Evolutionary conservation across 495 filamentous ascomycete species (phyloP), one percentile per base, ranked within the genome.

Genomic region (Aspergillus kassunensis): DNA sequence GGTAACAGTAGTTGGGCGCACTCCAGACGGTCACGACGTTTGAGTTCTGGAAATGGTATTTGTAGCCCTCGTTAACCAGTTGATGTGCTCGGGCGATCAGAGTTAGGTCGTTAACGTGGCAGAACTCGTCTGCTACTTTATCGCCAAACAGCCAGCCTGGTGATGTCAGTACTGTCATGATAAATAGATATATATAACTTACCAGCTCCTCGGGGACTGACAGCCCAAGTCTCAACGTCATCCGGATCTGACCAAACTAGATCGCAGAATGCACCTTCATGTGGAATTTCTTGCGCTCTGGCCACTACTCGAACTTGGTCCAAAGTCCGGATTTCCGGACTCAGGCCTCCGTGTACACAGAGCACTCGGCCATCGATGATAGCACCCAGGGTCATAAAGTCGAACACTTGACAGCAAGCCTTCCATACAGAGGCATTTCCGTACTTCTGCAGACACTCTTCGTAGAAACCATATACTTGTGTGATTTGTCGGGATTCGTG

Each of bases 21-120:
- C 89, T 95, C 93, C 93, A 98, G 25, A 98, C 93, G 0, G 93
- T 98, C n/a, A 97, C 93, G 45, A 98, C 93, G 20, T 95, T 93
- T 63, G 95, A 92, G 63, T 96, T 86, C 44, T 82, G 71, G 70
- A 98, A 98, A 66, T 98, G 93, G 66, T 90, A 97, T 74, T 97
- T 98, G 78, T 95, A 98, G 30, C 93, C 93, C 67, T 98, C 93
- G 55, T 97, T 97, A 48, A 98, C 93, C 5, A 98, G 79, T 61
- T 98, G 93, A 73, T 98, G 93, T 1, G 93, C 93, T 45, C 93
- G 83, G 3, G 93, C 95, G 65, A 98, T 97, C 46, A 96, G 80
- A 48, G 85, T 86, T n/a, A 98, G 77, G 33, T 89, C 89, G 61
- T 98, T 98, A 58, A 97, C 93, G 59, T 97, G 92, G 69, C 96